These are phyloP conservation scores for Termitomyces sp. DNA, from an alignment of 768 basidiomycete species.

Conservation along the genomic window DNA sequence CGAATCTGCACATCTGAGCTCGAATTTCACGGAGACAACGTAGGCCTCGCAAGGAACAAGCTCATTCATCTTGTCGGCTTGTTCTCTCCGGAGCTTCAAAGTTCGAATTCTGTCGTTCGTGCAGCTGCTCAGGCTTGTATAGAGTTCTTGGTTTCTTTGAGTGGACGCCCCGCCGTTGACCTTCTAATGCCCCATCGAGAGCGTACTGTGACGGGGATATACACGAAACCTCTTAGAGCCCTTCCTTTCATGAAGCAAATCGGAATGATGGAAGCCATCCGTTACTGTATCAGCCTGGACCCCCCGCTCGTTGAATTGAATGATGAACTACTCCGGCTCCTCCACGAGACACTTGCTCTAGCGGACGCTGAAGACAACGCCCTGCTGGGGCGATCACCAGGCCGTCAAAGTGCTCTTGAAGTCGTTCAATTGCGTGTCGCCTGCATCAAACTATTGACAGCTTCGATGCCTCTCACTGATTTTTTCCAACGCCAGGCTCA, in stretches of 20 bases:
- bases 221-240: constrained; percentile 93
- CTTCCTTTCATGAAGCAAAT: constrained; percentile 94
- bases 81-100: constrained; percentile 84
- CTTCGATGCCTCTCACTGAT: constrained; percentile 92
- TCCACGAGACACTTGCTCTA: constrained; percentile 91
- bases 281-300: constrained; percentile 85
- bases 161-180: constrained; percentile 65
- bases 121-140: constrained; percentile 81
- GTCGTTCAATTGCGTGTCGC: constrained; percentile 89
- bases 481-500: constrained; percentile 83
- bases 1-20: constrained; percentile 50
- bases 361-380: constrained; percentile 94
- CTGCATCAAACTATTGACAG: constrained; percentile 88
- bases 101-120: constrained; percentile 80
- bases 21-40: constrained; percentile 39
- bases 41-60: constrained; percentile 43
- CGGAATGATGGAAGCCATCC: constrained; percentile 95
- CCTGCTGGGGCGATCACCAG: constrained; percentile 66
- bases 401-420: constrained; percentile 74
- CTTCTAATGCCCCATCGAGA: constrained; percentile 84
- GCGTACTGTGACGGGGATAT: constrained; percentile 84
- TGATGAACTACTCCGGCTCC: constrained; percentile 84
- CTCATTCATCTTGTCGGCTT: constrained; percentile 71
- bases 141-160: constrained; percentile 68
- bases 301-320: constrained; percentile 90